Evolutionary conservation across 1,284 basidiomycete species (phyloP).

Genomic region (Rhizoctonia solani): DNA sequence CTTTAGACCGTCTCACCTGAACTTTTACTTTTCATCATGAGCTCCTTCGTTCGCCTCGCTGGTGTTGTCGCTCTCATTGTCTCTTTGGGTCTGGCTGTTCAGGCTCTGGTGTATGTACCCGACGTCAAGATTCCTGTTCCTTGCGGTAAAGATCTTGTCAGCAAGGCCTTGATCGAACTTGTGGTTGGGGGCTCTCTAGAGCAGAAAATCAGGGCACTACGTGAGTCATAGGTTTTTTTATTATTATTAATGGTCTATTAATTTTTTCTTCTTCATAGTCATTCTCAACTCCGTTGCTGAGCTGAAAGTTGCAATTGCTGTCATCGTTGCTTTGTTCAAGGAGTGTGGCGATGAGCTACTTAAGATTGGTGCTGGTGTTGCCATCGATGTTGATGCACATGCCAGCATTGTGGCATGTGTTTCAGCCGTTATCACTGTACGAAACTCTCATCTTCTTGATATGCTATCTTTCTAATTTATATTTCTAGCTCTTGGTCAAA

Average conservation of each 20-base stretch:
- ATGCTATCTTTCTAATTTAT: neutral
- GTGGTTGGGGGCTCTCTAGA: neutral
- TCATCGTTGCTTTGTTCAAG: neutral
- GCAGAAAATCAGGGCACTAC: neutral
- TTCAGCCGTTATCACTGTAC: neutral
- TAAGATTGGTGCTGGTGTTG: neutral
- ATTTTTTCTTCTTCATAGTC: neutral
- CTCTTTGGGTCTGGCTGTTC: slow-evolving; percentile 14
- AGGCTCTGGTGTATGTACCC: neutral
- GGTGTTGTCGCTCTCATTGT: neutral
- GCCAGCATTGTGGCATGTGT: neutral
- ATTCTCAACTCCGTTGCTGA: neutral
- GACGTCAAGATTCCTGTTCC: neutral
- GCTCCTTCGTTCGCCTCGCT: slow-evolving; percentile 6
- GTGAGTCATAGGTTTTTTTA: neutral
- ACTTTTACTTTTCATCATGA: neutral
- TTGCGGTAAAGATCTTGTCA: neutral
- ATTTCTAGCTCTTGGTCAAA: slow-evolving; percentile 6
- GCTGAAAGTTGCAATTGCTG: neutral
- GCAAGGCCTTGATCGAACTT: neutral
- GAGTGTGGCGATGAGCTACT: neutral
- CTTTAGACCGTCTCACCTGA: no score
- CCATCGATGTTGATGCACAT: neutral
- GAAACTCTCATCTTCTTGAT: neutral
- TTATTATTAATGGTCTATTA: neutral